phyloP scores from a whole-genome alignment of 306 rosid genomes.

The Hippophae tibetana region DNA sequence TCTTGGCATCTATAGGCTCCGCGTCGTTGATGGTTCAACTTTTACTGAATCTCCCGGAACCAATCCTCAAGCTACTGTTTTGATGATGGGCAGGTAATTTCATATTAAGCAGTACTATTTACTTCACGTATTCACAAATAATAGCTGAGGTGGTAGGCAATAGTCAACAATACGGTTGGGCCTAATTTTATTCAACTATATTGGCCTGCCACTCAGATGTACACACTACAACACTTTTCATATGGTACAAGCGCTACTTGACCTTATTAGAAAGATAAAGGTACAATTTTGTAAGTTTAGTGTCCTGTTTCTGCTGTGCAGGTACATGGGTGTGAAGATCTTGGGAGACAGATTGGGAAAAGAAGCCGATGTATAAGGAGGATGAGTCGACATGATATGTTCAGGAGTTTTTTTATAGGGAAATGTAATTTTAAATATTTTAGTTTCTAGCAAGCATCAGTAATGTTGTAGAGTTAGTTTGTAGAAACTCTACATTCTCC shows the following conservation, averaged over 20 bases:
- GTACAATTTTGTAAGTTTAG: neutral
- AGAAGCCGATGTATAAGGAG: constrained; percentile 45
- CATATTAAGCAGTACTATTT: neutral
- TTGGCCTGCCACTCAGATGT: no score
- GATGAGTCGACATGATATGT: no score
- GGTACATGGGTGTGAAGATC: constrained; percentile 94
- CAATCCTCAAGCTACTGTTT: constrained; percentile 86
- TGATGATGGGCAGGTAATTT: constrained; percentile 95
- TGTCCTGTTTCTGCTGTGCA: constrained; percentile 23
- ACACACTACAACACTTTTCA: no score
- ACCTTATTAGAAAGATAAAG: neutral
- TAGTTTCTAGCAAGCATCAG: constrained; percentile 26
- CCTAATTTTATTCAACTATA: no score
- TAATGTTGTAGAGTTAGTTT: constrained; percentile 19
- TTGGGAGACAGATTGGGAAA: constrained; percentile 58
- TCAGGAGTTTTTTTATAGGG: neutral
- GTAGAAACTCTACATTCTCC: neutral
- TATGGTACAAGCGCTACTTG: neutral
- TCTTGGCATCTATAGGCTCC: constrained; percentile 61
- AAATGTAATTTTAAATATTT: constrained; percentile 1
- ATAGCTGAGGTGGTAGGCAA: no score
- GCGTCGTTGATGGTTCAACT: constrained; percentile 78
- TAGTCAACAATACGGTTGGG: no score
- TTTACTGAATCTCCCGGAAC: constrained; percentile 81
- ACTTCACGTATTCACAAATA: no score